These are phyloP conservation scores for Auriscalpium vulgare DNA, from an alignment of 768 basidiomycete species.

Conservation along the genomic window DNA sequence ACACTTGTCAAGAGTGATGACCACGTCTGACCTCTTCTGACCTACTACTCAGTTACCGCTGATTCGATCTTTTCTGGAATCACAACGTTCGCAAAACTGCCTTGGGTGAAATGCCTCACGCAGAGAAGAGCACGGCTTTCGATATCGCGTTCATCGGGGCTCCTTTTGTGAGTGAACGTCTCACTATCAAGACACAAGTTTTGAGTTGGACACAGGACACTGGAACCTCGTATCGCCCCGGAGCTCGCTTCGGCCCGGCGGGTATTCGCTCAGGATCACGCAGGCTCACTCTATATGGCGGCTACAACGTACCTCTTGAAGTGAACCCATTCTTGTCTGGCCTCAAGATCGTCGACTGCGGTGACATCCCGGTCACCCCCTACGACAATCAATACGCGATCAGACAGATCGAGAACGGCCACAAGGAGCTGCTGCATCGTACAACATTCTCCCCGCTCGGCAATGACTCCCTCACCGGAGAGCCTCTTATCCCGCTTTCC, in stretches of 20 bases:
- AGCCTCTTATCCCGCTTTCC: slow-evolving; percentile 49
- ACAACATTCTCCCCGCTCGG: slow-evolving; percentile 53
- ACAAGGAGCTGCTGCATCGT: slow-evolving; percentile 62
- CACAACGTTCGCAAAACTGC: slow-evolving; percentile 81
- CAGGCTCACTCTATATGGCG: slow-evolving; percentile 65
- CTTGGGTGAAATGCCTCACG: slow-evolving; percentile 73
- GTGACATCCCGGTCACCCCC: slow-evolving; percentile 71
- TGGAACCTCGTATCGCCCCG: slow-evolving; percentile 71
- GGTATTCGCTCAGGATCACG: slow-evolving; percentile 78
- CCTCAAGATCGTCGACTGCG: slow-evolving; percentile 66
- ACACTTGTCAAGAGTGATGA: not conserved
- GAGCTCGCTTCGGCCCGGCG: slow-evolving; percentile 80
- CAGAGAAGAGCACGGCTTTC: slow-evolving; percentile 48
- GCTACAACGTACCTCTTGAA: slow-evolving; percentile 69
- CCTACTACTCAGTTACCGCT: slow-evolving; percentile 46
- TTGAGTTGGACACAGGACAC: slow-evolving; percentile 39
- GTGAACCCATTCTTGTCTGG: slow-evolving; percentile 68
- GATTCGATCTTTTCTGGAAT: slow-evolving; percentile 80
- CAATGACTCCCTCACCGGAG: slow-evolving; percentile 53
- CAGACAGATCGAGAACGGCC: slow-evolving; percentile 65
- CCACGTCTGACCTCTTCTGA: not conserved
- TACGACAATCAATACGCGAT: slow-evolving; percentile 72
- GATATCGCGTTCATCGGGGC: slow-evolving; percentile 83
- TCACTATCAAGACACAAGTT: not conserved
- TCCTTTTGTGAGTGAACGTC: slow-evolving; percentile 47